A percentile compares a stretch with the other conserved stretches of the same genome.
Evolutionary conservation across 2,329 filamentous ascomycete species (phyloP).

Genomic region (Stachybotrys elegans): DNA sequence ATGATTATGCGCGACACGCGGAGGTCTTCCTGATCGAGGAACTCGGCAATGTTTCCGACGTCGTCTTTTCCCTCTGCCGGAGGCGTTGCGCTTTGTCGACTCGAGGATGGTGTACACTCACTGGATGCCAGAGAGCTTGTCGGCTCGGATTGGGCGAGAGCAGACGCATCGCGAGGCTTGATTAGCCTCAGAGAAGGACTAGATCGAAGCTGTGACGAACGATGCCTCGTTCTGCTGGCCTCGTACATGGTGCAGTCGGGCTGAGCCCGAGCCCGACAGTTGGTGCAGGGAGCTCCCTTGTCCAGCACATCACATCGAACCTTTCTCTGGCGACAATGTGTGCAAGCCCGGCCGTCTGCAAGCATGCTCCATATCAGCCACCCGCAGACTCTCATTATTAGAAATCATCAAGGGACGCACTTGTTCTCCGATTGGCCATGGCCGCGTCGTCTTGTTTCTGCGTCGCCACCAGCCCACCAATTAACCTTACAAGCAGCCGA

Average conservation of each 20-base stretch:
- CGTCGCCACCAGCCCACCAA: too few species aligned
- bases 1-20: constrained; percentile 39
- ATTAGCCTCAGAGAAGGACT: too few species aligned
- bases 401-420: background rate
- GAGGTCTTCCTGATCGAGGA: constrained; percentile 43
- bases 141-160: too few species aligned
- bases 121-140: too few species aligned
- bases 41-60: constrained; percentile 43
- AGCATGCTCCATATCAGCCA: background rate
- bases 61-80: constrained; percentile 36
- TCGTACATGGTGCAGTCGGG: constrained; percentile 41
- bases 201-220: too few species aligned
- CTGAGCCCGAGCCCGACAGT: constrained; percentile 36
- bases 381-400: background rate
- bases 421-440: background rate
- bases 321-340: constrained; percentile 45
- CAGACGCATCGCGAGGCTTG: too few species aligned
- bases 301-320: constrained; percentile 44
- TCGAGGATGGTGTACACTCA: background rate
- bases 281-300: constrained; percentile 42
- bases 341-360: constrained; percentile 36
- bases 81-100: constrained; percentile 14
- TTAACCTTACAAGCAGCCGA: too few species aligned
- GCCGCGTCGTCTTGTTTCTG: too few species aligned
- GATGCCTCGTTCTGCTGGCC: too few species aligned